phyloP scores from a whole-genome alignment of 768 basidiomycete species.

The Cystobasidium ongulense region DNA sequence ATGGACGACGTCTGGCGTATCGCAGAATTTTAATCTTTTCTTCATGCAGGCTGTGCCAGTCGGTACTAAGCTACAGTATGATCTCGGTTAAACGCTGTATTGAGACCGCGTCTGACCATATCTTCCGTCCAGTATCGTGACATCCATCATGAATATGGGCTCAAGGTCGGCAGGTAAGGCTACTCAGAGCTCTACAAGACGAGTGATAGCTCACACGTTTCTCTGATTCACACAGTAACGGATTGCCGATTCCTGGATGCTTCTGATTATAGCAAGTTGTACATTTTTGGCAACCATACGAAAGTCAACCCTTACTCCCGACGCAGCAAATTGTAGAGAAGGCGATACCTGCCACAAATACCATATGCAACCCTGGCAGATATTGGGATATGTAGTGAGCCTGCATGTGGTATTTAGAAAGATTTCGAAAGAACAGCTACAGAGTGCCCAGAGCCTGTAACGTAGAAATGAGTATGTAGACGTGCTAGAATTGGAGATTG shows the following conservation, averaged over 20 bases:
- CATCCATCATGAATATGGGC: conserved; percentile 9
- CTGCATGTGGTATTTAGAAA: too few relatives aligned
- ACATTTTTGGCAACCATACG: conserved; percentile 1
- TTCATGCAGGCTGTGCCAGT: conserved; percentile 10
- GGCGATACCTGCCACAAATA: too few relatives aligned
- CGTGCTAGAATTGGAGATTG: too few relatives aligned
- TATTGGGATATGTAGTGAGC: too few relatives aligned
- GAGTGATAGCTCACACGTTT: background rate
- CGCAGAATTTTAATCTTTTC: conserved; percentile 25
- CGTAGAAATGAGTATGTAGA: too few relatives aligned
- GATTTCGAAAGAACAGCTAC: too few relatives aligned
- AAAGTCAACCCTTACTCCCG: background rate
- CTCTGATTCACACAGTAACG: background rate
- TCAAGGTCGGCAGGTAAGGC: conserved; percentile 3
- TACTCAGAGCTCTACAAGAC: background rate
- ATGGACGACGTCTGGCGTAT: conserved; percentile 12
- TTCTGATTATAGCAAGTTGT: background rate
- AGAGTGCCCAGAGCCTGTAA: too few relatives aligned
- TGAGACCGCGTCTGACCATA: background rate
- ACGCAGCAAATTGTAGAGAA: background rate
- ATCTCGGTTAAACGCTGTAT: background rate
- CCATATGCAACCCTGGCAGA: too few relatives aligned
- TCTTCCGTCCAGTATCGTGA: background rate
- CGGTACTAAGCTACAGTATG: conserved; percentile 5
- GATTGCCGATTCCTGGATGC: conserved; percentile 18